These are phyloP conservation scores for Pseudozyma hubeiensis DNA, from an alignment of 1,284 basidiomycete species.

Conservation along the genomic window DNA sequence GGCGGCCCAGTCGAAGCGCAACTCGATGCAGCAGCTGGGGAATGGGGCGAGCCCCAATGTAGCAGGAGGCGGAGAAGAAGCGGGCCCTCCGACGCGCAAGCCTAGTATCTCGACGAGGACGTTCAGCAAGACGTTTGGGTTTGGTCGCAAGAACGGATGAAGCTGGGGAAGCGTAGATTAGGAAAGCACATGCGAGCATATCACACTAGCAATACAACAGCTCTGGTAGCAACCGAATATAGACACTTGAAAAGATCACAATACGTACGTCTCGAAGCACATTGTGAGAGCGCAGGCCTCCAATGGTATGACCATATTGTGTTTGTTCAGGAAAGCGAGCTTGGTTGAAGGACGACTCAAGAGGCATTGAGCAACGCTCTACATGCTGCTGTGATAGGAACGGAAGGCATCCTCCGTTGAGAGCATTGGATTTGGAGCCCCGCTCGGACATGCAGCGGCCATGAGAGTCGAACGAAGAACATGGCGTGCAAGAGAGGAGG, in stretches of 20 bases:
- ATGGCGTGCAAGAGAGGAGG: too few species aligned
- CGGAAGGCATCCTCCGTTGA: neutral
- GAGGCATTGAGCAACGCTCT: too few species aligned
- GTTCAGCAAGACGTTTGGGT: slow-evolving; percentile 49
- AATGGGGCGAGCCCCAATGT: slow-evolving; percentile 10
- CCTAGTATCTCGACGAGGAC: slow-evolving; percentile 36
- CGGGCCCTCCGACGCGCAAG: slow-evolving; percentile 32
- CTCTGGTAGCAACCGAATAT: too few species aligned
- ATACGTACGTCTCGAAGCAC: too few species aligned
- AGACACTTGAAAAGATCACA: too few species aligned
- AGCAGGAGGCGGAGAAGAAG: slow-evolving; percentile 11
- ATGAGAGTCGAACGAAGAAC: neutral
- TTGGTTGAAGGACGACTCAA: too few species aligned
- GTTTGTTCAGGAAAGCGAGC: too few species aligned
- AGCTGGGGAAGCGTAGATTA: neutral
- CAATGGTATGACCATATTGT: too few species aligned
- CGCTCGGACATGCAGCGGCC: slow-evolving; percentile 21
- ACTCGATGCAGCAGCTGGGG: slow-evolving; percentile 21
- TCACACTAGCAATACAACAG: too few species aligned
- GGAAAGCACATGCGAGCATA: neutral
- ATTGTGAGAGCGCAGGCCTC: too few species aligned
- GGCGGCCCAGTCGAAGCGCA: slow-evolving; percentile 36
- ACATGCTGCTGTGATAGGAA: slow-evolving; percentile 3
- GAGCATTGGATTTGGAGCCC: slow-evolving; percentile 31
- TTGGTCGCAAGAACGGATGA: slow-evolving; percentile 31